A percentile compares a stretch with the other conserved stretches of the same genome.
phyloP scores from a whole-genome alignment of 768 basidiomycete genomes.

The Glaciozyma martinii region DNA sequence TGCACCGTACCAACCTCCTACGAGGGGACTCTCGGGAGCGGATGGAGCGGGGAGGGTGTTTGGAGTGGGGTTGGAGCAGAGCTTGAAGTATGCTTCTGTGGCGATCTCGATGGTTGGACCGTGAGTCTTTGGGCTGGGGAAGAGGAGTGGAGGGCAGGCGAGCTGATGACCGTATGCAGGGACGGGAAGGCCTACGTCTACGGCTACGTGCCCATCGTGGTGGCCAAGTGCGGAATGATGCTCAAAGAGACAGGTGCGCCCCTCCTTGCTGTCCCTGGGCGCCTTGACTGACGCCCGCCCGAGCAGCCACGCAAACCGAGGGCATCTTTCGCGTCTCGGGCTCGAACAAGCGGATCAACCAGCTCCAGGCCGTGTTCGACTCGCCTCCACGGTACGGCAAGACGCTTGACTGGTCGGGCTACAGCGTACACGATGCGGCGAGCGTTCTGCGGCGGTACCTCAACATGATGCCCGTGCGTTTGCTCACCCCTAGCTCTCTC shows the following conservation, averaged over 20 bases:
- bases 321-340: constrained; percentile 94
- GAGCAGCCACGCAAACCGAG: constrained; percentile 72
- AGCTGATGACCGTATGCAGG: constrained; percentile 1
- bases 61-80: constrained; percentile 72
- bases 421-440: constrained; percentile 93
- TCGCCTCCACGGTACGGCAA: constrained; percentile 85
- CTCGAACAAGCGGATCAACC: constrained; percentile 90
- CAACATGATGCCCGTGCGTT: constrained; percentile 87
- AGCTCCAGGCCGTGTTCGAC: constrained; percentile 85
- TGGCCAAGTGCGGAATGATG: constrained; percentile 91
- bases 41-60: constrained; percentile 51
- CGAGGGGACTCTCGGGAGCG: constrained; percentile 12
- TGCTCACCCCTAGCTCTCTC: background rate
- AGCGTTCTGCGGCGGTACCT: constrained; percentile 92
- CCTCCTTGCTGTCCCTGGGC: constrained; percentile 30
- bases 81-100: constrained; percentile 75
- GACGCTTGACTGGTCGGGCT: constrained; percentile 80
- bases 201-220: constrained; percentile 88
- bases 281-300: background rate
- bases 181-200: constrained; percentile 77
- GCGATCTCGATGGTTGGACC: constrained; percentile 85
- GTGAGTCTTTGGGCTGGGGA: constrained; percentile 31
- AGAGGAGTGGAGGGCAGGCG: background rate
- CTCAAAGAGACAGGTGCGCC: constrained; percentile 78
- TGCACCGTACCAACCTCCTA: constrained; percentile 11